phyloP scores from a whole-genome alignment of 345 rosid species.

The Hibiscus tridactylites region DNA sequence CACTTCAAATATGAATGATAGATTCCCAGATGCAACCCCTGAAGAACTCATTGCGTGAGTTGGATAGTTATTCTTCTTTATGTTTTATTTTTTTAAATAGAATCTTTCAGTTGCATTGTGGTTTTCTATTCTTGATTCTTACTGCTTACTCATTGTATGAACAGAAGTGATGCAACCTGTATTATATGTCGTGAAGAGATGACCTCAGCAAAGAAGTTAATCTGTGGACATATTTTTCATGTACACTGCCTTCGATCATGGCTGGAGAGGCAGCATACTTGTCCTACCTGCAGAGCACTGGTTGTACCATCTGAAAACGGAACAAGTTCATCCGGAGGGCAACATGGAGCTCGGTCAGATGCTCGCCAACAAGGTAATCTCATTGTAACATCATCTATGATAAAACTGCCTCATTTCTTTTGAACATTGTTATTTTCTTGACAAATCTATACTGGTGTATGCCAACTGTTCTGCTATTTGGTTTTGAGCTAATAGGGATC shows the following conservation, averaged over 20 bases:
- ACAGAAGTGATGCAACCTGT: conserved; percentile 91
- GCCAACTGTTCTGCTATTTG: background rate
- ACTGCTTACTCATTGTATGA: conserved; percentile 18
- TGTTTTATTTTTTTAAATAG: background rate
- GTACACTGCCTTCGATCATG: conserved; percentile 96
- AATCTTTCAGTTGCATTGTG: conserved; percentile 4
- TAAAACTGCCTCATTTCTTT: background rate
- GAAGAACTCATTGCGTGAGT: conserved; percentile 85
- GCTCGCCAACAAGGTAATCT: conserved; percentile 44
- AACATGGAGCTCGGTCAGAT: conserved; percentile 44
- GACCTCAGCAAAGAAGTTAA: conserved; percentile 82
- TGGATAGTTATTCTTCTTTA: background rate
- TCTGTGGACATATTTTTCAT: conserved; percentile 93
- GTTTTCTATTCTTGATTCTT: conserved; percentile 10
- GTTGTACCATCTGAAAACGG: conserved; percentile 80
- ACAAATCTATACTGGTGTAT: background rate
- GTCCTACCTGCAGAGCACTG: conserved; percentile 90
- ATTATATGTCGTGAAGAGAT: conserved; percentile 98
- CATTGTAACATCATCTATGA: background rate
- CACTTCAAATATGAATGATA: conserved; percentile 96
- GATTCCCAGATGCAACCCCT: conserved; percentile 84
- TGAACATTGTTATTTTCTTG: background rate
- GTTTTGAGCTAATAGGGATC: background rate
- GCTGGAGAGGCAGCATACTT: conserved; percentile 93
- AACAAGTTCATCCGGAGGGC: conserved; percentile 47